phyloP scores from a whole-genome alignment of 305 asterid species.

The Fraxinus latifolia region DNA sequence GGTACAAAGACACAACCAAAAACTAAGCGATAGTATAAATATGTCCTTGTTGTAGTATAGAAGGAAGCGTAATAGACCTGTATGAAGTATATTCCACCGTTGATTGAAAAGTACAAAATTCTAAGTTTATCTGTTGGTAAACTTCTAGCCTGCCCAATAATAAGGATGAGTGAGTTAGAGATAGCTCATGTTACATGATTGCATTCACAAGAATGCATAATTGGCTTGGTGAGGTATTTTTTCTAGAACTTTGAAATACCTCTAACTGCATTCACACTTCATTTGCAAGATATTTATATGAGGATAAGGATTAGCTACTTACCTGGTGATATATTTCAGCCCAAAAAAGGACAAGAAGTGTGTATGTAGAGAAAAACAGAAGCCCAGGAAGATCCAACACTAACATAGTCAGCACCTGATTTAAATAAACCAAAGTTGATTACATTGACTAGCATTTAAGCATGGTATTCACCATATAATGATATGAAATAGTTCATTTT shows the following conservation, averaged over 20 bases:
- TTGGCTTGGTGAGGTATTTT: neutral
- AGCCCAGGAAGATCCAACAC: constrained; percentile 48
- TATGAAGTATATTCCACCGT: constrained; percentile 62
- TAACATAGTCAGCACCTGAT: constrained; percentile 37
- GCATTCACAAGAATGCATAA: constrained; percentile 5
- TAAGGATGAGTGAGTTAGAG: constrained; percentile 22
- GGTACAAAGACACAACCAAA: constrained; percentile 7
- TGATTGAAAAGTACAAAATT: constrained; percentile 54
- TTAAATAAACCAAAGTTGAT: neutral
- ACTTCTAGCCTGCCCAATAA: constrained; percentile 79
- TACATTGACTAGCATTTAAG: neutral
- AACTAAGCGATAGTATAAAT: constrained; percentile 15
- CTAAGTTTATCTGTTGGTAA: constrained; percentile 86
- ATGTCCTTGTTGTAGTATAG: constrained; percentile 14
- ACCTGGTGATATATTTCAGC: constrained; percentile 54
- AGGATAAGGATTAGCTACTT: neutral
- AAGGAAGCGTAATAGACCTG: constrained; percentile 51
- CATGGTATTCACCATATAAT: neutral
- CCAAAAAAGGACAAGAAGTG: constrained; percentile 47
- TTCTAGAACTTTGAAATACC: neutral
- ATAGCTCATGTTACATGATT: neutral
- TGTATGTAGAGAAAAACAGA: constrained; percentile 43
- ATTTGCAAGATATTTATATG: neutral
- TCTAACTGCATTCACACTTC: neutral
- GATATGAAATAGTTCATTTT: neutral